A percentile compares a stretch with the other conserved stretches of the same genome.
These are phyloP conservation scores for Pancytospora epiphaga DNA, from an alignment of 371 early-diverging fungal species.

Conservation along the genomic window DNA sequence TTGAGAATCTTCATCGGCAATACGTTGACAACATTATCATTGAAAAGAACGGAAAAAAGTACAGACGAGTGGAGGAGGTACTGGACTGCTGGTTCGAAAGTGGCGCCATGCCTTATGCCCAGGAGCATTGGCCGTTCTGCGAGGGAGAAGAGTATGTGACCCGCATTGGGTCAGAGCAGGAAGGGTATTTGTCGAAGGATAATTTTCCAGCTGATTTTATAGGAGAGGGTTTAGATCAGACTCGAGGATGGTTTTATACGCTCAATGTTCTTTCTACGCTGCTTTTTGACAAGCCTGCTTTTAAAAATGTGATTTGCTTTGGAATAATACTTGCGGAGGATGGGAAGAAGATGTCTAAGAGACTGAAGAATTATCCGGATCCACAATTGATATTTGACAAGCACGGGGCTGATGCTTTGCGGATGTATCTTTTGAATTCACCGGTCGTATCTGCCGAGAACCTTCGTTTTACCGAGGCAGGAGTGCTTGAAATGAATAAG, in stretches of 20 bases:
- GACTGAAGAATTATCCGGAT: conserved; percentile 97
- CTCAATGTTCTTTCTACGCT: conserved; percentile 93
- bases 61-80: conserved; percentile 87
- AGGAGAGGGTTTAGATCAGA: conserved; percentile 99
- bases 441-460: conserved; percentile 96
- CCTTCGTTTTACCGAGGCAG: conserved; percentile 87
- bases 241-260: conserved; percentile 99
- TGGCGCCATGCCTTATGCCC: conserved; percentile 97
- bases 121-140: conserved; percentile 90
- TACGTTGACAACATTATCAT: conserved; percentile 88
- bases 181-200: conserved; percentile 16
- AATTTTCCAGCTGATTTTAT: conserved; percentile 99
- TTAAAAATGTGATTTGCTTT: conserved; percentile 94
- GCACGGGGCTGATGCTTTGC: conserved; percentile 91
- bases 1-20: conserved; percentile 84
- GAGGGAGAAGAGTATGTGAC: conserved; percentile 60
- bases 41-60: conserved; percentile 67
- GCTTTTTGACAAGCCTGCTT: conserved; percentile 89
- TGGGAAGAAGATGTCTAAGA: conserved; percentile 99
- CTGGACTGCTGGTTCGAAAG: conserved; percentile 97
- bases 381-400: conserved; percentile 73
- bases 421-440: conserved; percentile 88
- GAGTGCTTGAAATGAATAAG: conserved; percentile 86
- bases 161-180: conserved; percentile 65
- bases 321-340: conserved; percentile 94